Evolutionary conservation across 2,329 filamentous ascomycete genomes (phyloP), one percentile per base, ranked within the genome.

Genomic region (Neonectria faginata): DNA sequence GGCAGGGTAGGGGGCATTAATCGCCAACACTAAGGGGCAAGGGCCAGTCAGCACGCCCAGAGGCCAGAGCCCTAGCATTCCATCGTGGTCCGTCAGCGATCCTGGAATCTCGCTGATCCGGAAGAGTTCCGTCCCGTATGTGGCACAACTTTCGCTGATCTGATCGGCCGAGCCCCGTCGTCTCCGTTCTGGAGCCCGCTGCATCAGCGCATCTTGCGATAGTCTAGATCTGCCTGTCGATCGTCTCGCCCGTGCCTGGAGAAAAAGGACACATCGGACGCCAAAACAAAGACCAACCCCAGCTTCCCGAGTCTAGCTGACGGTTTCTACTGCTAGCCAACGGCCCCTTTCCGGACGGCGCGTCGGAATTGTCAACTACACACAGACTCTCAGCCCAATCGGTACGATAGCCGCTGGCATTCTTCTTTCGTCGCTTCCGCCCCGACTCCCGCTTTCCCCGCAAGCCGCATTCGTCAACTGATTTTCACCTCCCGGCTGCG

Each of bases 211-310:
- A 39, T 16, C 36, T 39, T n/a, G 54, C 10, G 31, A 8, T 16
- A 6, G 25, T 25, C 25, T 25, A 8, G 44, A 57, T 62, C 60
- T 39, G 29, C 54, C 11, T 47, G 60, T 57, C 50, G 53, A 62
- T 62, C 47, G 42, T 41, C 31, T 51, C 27, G 16, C 31, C 10
- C 31, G 31, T 10, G 29, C 29, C 29, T 31, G 9, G 29, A 31
- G 29, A 10, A 31, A 31, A 9, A 10, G 29, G 29, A 25, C 25
- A 25, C 25, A 25, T 6, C 25, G 25, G 25, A 25, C 25, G 25
- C 6, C 29, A 29, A 29, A 36, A 11, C 36, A n/a, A 39, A 39
- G 36, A n/a, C 36, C 14, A 39, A 22, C 18, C 18, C 18, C 42
- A 45, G 18, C 10, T 45, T 22, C 20, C 9, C 42, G 3, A 16